Percentiles rank a stretch among this genome's conserved stretches.
phyloP scores from a whole-genome alignment of 352 stramenopile species.

The Phytophthora podocarpi region DNA sequence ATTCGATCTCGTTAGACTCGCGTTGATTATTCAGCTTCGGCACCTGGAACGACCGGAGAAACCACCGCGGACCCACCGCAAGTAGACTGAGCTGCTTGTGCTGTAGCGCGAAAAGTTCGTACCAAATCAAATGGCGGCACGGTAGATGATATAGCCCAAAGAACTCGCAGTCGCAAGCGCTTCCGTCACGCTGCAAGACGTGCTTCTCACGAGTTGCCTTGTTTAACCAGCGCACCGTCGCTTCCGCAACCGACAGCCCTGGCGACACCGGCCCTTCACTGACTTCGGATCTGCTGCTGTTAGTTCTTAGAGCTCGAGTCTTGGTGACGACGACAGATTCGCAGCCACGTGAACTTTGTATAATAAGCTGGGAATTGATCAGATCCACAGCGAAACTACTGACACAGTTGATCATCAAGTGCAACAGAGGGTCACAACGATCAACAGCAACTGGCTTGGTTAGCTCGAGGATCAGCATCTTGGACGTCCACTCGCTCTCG shows the following conservation, averaged over 20 bases:
- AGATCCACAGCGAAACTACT: slow-evolving; percentile 67
- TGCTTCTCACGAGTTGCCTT: slow-evolving; percentile 65
- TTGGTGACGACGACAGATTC: slow-evolving; percentile 45
- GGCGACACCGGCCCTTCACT: slow-evolving; percentile 17
- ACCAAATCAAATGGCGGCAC: slow-evolving; percentile 78
- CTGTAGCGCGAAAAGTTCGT: slow-evolving; percentile 67
- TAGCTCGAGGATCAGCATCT: slow-evolving; percentile 77
- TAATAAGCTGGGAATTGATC: slow-evolving; percentile 65
- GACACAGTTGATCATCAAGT: slow-evolving; percentile 76
- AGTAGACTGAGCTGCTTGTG: slow-evolving; percentile 71
- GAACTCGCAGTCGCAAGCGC: slow-evolving; percentile 70
- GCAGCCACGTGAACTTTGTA: slow-evolving; percentile 36
- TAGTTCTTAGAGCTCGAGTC: slow-evolving; percentile 10
- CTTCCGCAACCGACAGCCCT: neutral
- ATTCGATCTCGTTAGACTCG: slow-evolving; percentile 82
- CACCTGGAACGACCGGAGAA: slow-evolving; percentile 71
- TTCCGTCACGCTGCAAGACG: slow-evolving; percentile 62
- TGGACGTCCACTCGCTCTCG: slow-evolving; percentile 73
- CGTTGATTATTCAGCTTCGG: slow-evolving; percentile 59
- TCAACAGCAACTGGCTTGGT: slow-evolving; percentile 70
- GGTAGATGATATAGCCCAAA: slow-evolving; percentile 68
- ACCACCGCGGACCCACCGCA: slow-evolving; percentile 63
- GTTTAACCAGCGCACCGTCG: slow-evolving; percentile 60
- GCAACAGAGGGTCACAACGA: slow-evolving; percentile 56
- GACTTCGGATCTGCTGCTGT: neutral